A percentile compares a stretch with the other conserved stretches of the same genome.
Conservation (phyloP, 2,329 filamentous ascomycete genomes). For the Pseudogymnoascus pannorum region DNA sequence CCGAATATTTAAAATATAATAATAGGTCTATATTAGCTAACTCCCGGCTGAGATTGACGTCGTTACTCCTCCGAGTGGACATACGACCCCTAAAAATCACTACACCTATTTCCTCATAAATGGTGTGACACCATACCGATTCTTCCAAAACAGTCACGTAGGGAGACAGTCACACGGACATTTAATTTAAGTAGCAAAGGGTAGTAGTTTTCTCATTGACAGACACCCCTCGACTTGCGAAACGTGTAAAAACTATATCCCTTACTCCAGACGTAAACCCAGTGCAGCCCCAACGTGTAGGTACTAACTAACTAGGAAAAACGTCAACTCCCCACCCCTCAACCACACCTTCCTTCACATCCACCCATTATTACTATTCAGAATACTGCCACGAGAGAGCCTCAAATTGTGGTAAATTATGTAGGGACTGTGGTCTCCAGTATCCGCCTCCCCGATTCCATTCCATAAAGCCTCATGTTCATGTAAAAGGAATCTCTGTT, state of each 20-base stretch:
- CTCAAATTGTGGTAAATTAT: conserved; percentile 2
- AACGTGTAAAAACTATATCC: background rate
- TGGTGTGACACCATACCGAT: background rate
- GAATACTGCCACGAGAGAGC: conserved; percentile 7
- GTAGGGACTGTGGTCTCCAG: conserved; percentile 7
- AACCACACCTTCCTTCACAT: background rate
- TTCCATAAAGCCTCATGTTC: background rate
- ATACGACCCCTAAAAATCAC: background rate
- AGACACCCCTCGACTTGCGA: background rate
- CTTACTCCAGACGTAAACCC: conserved; percentile 4
- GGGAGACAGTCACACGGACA: background rate
- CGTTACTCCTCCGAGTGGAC: background rate
- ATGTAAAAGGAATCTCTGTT: background rate
- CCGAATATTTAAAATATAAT: background rate
- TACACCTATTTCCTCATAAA: background rate
- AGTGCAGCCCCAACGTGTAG: background rate
- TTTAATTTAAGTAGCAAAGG: background rate
- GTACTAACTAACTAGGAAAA: conserved; percentile 1
- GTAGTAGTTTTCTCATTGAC: conserved; percentile 2
- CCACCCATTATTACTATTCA: conserved; percentile 2
- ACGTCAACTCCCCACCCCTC: background rate
- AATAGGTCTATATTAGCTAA: background rate
- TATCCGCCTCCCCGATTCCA: background rate
- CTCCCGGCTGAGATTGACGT: background rate
- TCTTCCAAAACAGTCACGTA: background rate